Conservation (phyloP, 2,329 filamentous ascomycete genomes). For the Pseudocercospora crystallina region DNA sequence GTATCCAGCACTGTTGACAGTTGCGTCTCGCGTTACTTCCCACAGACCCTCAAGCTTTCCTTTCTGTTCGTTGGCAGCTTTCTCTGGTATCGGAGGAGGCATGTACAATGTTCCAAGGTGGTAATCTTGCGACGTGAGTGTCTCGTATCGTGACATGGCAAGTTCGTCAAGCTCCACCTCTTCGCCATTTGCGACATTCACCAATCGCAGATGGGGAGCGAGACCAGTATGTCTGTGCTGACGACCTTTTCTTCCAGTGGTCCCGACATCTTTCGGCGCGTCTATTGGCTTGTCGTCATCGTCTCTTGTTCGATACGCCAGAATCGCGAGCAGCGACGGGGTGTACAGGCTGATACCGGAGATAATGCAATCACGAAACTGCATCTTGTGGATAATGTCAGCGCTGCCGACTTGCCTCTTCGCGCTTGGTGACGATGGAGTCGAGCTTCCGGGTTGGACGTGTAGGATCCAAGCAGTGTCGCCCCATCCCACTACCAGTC, state of each 20-base stretch:
- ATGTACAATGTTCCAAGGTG: constrained; percentile 83
- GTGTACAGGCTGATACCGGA: constrained; percentile 97
- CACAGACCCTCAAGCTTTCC: constrained; percentile 84
- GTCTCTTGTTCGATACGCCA: constrained; percentile 82
- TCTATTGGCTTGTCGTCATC: constrained; percentile 60
- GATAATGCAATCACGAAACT: constrained; percentile 91
- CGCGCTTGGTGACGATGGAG: constrained; percentile 62
- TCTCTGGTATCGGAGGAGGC: constrained; percentile 62
- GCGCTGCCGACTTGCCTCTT: constrained; percentile 75
- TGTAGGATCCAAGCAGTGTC: constrained; percentile 95
- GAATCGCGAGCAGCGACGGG: constrained; percentile 81
- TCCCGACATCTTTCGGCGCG: constrained; percentile 36
- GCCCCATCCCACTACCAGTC: constrained; percentile 91
- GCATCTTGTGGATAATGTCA: constrained; percentile 88
- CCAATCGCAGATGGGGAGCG: constrained; percentile 84
- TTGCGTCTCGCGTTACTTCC: constrained; percentile 59
- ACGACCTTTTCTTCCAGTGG: constrained; percentile 61
- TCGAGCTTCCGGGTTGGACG: constrained; percentile 70
- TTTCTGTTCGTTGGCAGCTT: constrained; percentile 57
- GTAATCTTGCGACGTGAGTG: constrained; percentile 84
- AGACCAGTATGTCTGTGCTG: constrained; percentile 74
- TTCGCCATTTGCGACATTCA: constrained; percentile 79
- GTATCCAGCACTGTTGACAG: constrained; percentile 63
- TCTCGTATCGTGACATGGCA: constrained; percentile 81
- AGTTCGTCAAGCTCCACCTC: constrained; percentile 86